These are phyloP conservation scores for Herpetomonas samuelpessoai DNA, from an alignment of 208 protist species.

Conservation along the genomic window DNA sequence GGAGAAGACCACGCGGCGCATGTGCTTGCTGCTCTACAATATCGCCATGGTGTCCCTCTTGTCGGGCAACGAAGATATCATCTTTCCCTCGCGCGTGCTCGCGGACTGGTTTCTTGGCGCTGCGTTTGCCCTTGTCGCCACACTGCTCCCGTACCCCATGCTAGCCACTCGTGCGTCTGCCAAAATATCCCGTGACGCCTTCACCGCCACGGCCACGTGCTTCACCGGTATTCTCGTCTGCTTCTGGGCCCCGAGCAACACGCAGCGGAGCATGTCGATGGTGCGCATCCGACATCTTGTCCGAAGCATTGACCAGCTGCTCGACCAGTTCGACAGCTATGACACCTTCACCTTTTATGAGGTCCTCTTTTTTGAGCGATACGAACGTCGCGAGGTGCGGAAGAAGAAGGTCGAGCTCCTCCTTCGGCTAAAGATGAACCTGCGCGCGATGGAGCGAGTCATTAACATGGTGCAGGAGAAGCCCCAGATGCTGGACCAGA, in stretches of 20 bases:
- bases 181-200: conserved; percentile 29
- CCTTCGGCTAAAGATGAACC: conserved; percentile 59
- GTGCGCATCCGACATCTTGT: conserved; percentile 60
- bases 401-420: conserved; percentile 57
- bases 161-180: conserved; percentile 39
- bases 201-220: conserved; percentile 41
- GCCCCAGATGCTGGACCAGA: conserved; percentile 62
- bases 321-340: conserved; percentile 44
- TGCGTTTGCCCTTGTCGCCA: conserved; percentile 46
- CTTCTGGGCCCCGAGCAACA: conserved; percentile 73
- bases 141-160: conserved; percentile 63
- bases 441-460: conserved; percentile 66
- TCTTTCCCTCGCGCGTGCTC: conserved; percentile 37
- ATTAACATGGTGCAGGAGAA: conserved; percentile 71
- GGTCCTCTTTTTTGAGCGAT: conserved; percentile 67
- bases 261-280: conserved; percentile 72
- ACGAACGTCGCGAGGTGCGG: conserved; percentile 54
- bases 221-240: conserved; percentile 58
- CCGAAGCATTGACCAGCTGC: conserved; percentile 44
- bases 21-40: conserved; percentile 68
- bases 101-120: conserved; percentile 59
- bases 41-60: conserved; percentile 53
- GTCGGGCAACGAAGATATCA: conserved; percentile 22
- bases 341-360: conserved; percentile 65
- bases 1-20: conserved; percentile 41